Evolutionary conservation across 345 rosid species (phyloP).

Genomic region (Citrus hindsii): DNA sequence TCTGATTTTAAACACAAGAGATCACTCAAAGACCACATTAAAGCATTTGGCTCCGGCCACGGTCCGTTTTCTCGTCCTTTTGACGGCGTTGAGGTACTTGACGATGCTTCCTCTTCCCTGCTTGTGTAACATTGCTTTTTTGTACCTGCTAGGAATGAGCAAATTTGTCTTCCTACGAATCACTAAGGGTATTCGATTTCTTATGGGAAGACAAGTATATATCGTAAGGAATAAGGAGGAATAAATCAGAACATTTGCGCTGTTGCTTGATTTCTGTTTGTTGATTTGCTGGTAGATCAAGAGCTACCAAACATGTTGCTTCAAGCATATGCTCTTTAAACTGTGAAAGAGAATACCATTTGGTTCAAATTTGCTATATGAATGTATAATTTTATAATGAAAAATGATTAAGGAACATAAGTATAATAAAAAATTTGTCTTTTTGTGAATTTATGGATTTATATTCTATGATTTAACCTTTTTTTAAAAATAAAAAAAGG

Average conservation of each 20-base stretch:
- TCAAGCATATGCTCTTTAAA: no score
- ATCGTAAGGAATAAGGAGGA: not conserved
- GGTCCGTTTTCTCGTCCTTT: conserved; percentile 48
- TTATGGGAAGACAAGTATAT: not conserved
- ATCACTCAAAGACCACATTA: conserved; percentile 82
- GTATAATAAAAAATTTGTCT: no score
- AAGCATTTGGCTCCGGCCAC: conserved; percentile 70
- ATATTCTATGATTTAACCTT: no score
- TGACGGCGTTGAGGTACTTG: conserved; percentile 25
- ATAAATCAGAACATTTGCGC: not conserved
- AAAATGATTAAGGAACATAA: no score
- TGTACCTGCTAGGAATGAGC: not conserved
- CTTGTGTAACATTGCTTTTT: conserved; percentile 4
- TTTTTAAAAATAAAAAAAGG: no score
- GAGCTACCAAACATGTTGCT: no score
- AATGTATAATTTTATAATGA: no score
- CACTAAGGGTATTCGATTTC: not conserved
- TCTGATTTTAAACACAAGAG: conserved; percentile 93
- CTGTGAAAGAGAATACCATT: no score
- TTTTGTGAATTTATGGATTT: no score
- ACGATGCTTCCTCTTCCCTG: conserved; percentile 23
- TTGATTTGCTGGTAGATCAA: not conserved
- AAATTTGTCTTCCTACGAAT: not conserved
- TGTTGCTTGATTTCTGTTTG: not conserved
- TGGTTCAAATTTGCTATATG: no score